Evolutionary conservation across 306 rosid species (phyloP).

Genomic region (Benincasa hispida): DNA sequence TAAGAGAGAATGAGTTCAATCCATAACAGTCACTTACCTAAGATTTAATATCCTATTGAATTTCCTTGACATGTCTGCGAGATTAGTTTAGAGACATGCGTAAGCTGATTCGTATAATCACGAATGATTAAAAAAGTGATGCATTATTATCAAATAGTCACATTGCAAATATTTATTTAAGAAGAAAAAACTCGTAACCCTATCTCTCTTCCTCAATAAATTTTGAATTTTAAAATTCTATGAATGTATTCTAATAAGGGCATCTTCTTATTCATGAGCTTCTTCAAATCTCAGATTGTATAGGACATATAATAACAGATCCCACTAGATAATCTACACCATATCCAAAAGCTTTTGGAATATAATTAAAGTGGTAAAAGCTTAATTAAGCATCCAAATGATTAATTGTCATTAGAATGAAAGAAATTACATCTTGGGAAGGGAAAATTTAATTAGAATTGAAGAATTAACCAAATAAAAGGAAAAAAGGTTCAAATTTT

Average conservation of each 20-base stretch:
- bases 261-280: neutral
- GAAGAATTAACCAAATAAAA: neutral
- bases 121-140: too few relatives aligned
- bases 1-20: too few relatives aligned
- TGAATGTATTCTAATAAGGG: neutral
- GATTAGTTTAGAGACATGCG: too few relatives aligned
- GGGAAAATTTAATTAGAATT: neutral
- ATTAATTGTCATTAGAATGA: neutral
- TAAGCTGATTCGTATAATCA: too few relatives aligned
- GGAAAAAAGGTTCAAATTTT: neutral
- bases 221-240: neutral
- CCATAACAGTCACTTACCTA: too few relatives aligned
- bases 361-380: neutral
- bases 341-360: neutral
- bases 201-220: neutral
- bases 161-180: too few relatives aligned
- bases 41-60: too few relatives aligned
- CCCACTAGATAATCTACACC: neutral
- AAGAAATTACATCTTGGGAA: neutral
- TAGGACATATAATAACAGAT: neutral
- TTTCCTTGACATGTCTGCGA: too few relatives aligned
- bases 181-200: neutral
- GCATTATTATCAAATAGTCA: too few relatives aligned
- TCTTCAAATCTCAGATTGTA: constrained; percentile 3
- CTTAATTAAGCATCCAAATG: neutral